Evolutionary conservation across 495 filamentous ascomycete species (phyloP).

Genomic region (Usnea hakonensis): DNA sequence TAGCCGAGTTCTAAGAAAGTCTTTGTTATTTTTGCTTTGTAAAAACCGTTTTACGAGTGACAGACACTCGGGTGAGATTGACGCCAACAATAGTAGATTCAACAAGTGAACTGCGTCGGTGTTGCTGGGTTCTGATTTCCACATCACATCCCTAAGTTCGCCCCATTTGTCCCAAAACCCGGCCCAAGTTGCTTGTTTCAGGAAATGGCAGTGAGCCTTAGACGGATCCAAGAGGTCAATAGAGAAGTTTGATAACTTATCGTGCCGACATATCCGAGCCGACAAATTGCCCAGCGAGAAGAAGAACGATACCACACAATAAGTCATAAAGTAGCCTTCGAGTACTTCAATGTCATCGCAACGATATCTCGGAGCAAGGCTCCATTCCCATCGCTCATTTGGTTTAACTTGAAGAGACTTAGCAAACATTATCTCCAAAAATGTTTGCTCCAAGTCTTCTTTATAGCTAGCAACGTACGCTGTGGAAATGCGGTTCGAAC

Average conservation of each 20-base stretch:
- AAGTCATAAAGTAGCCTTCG: background rate
- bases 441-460: background rate
- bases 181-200: background rate
- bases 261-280: background rate
- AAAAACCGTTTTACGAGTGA: background rate
- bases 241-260: background rate
- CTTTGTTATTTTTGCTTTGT: background rate
- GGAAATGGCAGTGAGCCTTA: background rate
- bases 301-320: background rate
- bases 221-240: conserved; percentile 10
- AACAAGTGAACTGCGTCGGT: background rate
- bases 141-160: background rate
- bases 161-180: too few species aligned
- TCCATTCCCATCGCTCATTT: background rate
- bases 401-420: background rate
- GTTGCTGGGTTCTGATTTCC: background rate
- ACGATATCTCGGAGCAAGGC: background rate
- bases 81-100: background rate
- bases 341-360: background rate
- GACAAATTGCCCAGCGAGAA: background rate
- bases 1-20: background rate
- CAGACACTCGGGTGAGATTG: background rate
- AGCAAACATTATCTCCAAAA: background rate
- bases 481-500: conserved; percentile 7
- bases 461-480: background rate